These are phyloP conservation scores for Annulohypoxylon maeteangense DNA, from an alignment of 495 filamentous ascomycete species.

Conservation along the genomic window DNA sequence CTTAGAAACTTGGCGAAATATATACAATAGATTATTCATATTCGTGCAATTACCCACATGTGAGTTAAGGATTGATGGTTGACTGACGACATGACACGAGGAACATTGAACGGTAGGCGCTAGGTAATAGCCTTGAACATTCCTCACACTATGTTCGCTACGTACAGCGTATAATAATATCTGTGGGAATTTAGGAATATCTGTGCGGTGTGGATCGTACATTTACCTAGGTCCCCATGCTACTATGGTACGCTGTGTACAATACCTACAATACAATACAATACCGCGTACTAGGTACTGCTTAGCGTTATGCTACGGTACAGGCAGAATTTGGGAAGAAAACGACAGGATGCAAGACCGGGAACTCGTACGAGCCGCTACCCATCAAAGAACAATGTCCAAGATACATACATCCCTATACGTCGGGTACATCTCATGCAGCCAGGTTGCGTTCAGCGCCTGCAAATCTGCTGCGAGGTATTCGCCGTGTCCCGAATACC, in stretches of 20 bases:
- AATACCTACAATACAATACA: too few relatives aligned
- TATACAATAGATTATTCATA: slow-evolving; percentile 6
- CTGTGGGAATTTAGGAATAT: not conserved
- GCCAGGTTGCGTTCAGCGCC: slow-evolving; percentile 14
- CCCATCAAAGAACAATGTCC: not conserved
- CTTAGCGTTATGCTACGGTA: slow-evolving; percentile 10
- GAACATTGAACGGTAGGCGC: slow-evolving; percentile 17
- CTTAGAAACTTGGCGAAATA: not conserved
- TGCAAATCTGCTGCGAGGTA: slow-evolving; percentile 28
- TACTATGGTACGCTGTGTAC: too few relatives aligned
- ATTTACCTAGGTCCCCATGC: not conserved
- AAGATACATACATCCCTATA: slow-evolving; percentile 10
- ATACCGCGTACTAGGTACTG: not conserved
- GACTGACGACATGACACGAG: slow-evolving; percentile 29
- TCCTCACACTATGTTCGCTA: not conserved
- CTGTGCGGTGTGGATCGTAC: not conserved
- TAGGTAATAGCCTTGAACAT: slow-evolving; percentile 16
- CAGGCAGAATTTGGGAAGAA: slow-evolving; percentile 42
- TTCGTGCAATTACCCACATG: slow-evolving; percentile 34
- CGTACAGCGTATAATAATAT: not conserved
- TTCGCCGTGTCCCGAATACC: slow-evolving; percentile 29
- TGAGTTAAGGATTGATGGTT: slow-evolving; percentile 11
- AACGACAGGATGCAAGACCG: slow-evolving; percentile 12
- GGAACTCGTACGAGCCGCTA: slow-evolving; percentile 22
- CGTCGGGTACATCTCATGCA: slow-evolving; percentile 18